Evolutionary conservation across 169 alveolate genomes (phyloP), one percentile per base, ranked within the genome.

Genomic region (Babesia microti): DNA sequence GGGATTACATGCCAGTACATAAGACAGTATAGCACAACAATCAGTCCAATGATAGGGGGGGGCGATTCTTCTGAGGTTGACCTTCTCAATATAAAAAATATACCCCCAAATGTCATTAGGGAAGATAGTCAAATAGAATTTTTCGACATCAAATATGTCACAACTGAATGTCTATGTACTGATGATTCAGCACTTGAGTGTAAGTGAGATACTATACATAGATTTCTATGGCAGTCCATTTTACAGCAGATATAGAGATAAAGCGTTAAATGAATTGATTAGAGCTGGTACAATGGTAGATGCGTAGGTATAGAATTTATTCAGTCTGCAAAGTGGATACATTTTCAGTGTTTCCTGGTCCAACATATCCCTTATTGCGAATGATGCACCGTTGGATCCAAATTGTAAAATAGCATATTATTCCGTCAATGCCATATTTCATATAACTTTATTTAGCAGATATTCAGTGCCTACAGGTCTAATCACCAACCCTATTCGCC

Each of bases 141-240:
- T n/a, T n/a, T n/a, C n/a, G n/a, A n/a, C n/a, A n/a, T n/a, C n/a
- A n/a, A n/a, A n/a, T n/a, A n/a, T n/a, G n/a, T n/a, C n/a, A n/a
- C n/a, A n/a, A n/a, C n/a, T n/a, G n/a, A n/a, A n/a, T n/a, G n/a
- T n/a, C n/a, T n/a, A n/a, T n/a, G n/a, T n/a, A n/a, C n/a, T n/a
- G n/a, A n/a, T n/a, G n/a, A n/a, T n/a, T n/a, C n/a, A n/a, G n/a
- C n/a, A n/a, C n/a, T n/a, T n/a, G n/a, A n/a, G n/a, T n/a, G n/a
- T n/a, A n/a, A n/a, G n/a, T n/a, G n/a, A n/a, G n/a, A n/a, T n/a
- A n/a, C n/a, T n/a, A n/a, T n/a, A n/a, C n/a, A n/a, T 7, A 52
- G 63, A 65, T 22, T 65, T 65, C 59, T 65, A 65, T 26, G 48
- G 44, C 23, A 65, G 76, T 55, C 76, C 76, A 1, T 65, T 65